phyloP scores from a whole-genome alignment of 108 stramenopile species.

The Cyclotella sp. region DNA sequence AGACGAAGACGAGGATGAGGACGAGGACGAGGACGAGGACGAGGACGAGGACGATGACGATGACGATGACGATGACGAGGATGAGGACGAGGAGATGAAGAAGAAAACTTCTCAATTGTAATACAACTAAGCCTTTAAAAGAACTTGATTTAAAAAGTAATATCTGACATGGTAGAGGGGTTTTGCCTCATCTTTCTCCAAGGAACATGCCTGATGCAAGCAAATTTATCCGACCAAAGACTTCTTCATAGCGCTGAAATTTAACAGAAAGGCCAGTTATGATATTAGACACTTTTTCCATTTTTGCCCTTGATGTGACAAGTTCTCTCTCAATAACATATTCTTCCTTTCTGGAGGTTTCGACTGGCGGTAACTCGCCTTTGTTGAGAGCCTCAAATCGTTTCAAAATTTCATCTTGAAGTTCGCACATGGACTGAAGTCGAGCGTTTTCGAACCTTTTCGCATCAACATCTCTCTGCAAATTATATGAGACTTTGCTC shows the following conservation, averaged over 20 bases:
- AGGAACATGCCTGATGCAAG: conserved; percentile 1
- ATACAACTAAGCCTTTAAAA: no score
- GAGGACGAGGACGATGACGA: no score
- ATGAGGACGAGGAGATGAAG: no score
- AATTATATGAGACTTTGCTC: background rate
- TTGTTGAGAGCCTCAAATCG: conserved; percentile 39
- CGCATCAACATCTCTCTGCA: conserved; percentile 28
- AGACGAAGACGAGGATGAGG: no score
- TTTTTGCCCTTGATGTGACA: conserved; percentile 13
- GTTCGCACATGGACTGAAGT: conserved; percentile 22
- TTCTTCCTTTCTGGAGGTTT: conserved; percentile 13
- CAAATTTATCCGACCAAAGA: conserved; percentile 41
- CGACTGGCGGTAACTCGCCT: conserved; percentile 32
- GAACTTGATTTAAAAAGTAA: no score
- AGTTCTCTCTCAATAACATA: conserved; percentile 33
- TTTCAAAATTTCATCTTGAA: conserved; percentile 29
- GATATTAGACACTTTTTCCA: conserved; percentile 33
- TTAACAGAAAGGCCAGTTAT: conserved; percentile 38
- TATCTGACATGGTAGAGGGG: no score
- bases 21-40: no score
- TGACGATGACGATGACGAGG: no score
- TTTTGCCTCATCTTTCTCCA: background rate
- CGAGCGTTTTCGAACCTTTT: conserved; percentile 32
- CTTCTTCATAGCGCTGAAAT: conserved; percentile 38
- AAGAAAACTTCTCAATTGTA: no score